Conservation (phyloP, 352 stramenopile genomes). For the Pythium insidiosum region DNA sequence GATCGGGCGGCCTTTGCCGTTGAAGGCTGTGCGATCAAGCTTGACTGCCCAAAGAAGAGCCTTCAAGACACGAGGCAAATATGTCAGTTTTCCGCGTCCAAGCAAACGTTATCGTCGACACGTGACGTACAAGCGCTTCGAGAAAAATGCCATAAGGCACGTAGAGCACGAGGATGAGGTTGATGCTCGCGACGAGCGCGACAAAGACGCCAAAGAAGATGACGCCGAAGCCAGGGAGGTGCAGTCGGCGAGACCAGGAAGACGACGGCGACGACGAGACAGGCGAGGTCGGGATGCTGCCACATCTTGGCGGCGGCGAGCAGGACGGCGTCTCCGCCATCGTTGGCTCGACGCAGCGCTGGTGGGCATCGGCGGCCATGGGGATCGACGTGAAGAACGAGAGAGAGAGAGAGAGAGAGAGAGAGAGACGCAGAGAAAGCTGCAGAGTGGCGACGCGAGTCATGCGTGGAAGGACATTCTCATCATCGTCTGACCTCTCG, state of each 20-base stretch:
- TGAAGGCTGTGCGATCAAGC: conserved; percentile 29
- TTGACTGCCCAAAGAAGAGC: conserved; percentile 20
- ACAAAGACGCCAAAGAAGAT: conserved; percentile 15
- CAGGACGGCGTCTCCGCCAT: too few species aligned
- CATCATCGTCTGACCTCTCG: too few species aligned
- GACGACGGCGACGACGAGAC: background rate
- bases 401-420: too few species aligned
- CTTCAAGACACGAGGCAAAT: too few species aligned
- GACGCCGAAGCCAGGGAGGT: conserved; percentile 9
- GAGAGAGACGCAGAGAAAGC: too few species aligned
- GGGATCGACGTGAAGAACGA: too few species aligned
- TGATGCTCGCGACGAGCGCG: conserved; percentile 7
- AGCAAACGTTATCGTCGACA: background rate
- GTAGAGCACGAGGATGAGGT: conserved; percentile 17
- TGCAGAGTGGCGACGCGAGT: too few species aligned
- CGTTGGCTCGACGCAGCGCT: too few species aligned
- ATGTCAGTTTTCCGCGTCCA: too few species aligned
- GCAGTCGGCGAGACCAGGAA: conserved; percentile 3
- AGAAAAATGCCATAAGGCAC: conserved; percentile 20
- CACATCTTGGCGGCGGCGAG: too few species aligned
- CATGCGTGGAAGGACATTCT: too few species aligned
- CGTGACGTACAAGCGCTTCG: conserved; percentile 13
- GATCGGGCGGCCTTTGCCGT: conserved; percentile 26
- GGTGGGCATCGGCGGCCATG: too few species aligned
- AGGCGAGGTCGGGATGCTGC: background rate